Conservation (phyloP, 768 basidiomycete species). For the Auriscalpium orientale region DNA sequence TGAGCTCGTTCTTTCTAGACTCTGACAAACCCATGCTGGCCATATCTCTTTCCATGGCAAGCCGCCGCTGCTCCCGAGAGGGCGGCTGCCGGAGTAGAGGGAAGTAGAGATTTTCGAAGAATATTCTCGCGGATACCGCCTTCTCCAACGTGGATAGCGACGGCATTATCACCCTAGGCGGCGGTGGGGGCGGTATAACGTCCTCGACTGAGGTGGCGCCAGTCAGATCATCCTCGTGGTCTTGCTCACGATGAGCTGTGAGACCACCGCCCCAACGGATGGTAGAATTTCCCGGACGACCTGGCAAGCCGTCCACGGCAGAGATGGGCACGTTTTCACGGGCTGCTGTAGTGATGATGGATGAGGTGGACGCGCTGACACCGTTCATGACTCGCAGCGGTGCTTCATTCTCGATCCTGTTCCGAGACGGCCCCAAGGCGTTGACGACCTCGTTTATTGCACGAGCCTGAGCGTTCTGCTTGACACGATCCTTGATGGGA, state of each 20-base stretch:
- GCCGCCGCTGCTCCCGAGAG: slow-evolving; percentile 75
- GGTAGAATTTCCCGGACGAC: slow-evolving; percentile 52
- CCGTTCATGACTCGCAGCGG: slow-evolving; percentile 78
- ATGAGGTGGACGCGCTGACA: slow-evolving; percentile 59
- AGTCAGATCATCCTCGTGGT: slow-evolving; percentile 42
- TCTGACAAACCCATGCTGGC: slow-evolving; percentile 61
- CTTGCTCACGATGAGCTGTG: slow-evolving; percentile 60
- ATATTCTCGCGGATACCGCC: slow-evolving; percentile 87
- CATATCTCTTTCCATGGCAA: slow-evolving; percentile 88
- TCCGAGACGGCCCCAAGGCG: slow-evolving; percentile 52
- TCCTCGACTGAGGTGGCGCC: slow-evolving; percentile 23
- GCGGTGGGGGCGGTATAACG: slow-evolving; percentile 26
- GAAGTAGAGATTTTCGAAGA: slow-evolving; percentile 89
- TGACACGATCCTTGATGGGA: slow-evolving; percentile 77
- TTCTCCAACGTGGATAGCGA: slow-evolving; percentile 90
- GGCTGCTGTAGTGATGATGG: slow-evolving; percentile 68
- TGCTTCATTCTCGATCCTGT: slow-evolving; percentile 35
- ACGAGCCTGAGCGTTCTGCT: slow-evolving; percentile 56
- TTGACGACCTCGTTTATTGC: slow-evolving; percentile 75
- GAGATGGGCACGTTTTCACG: slow-evolving; percentile 53
- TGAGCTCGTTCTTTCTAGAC: slow-evolving; percentile 60
- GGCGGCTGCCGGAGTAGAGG: slow-evolving; percentile 77
- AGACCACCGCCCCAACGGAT: slow-evolving; percentile 55
- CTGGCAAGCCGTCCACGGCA: slow-evolving; percentile 40
- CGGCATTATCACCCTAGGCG: slow-evolving; percentile 62